Percentiles rank a stretch among this genome's conserved stretches.
These are phyloP conservation scores for Colletotrichum sp. DNA, from an alignment of 2,329 filamentous ascomycete species.

Conservation along the genomic window DNA sequence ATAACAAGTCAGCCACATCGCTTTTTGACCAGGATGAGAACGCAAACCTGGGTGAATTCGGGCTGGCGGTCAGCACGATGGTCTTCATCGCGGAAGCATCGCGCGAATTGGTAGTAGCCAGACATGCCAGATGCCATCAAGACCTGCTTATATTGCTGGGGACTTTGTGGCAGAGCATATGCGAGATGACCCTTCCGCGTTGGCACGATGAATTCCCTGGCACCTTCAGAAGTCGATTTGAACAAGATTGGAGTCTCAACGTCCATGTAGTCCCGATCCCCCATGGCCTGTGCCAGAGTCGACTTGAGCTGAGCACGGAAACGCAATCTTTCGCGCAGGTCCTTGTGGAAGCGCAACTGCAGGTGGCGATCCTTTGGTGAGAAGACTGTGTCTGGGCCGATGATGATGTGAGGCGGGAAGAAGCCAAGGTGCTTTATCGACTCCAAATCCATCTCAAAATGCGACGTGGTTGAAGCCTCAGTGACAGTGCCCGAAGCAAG, in stretches of 20 bases:
- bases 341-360: slow-evolving; percentile 77
- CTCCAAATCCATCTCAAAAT: slow-evolving; percentile 65
- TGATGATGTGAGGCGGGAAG: slow-evolving; percentile 77
- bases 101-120: slow-evolving; percentile 90
- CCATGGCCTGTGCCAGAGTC: slow-evolving; percentile 58
- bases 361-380: slow-evolving; percentile 78
- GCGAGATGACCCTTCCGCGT: slow-evolving; percentile 68
- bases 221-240: slow-evolving; percentile 96
- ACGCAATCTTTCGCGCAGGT: slow-evolving; percentile 70
- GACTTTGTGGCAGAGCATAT: slow-evolving; percentile 94
- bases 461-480: neutral
- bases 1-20: neutral
- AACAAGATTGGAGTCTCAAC: slow-evolving; percentile 94
- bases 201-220: slow-evolving; percentile 92
- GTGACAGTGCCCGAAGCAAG: slow-evolving; percentile 43
- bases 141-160: slow-evolving; percentile 98
- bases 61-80: slow-evolving; percentile 90
- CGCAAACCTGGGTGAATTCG: slow-evolving; percentile 86
- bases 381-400: slow-evolving; percentile 77
- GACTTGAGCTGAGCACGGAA: slow-evolving; percentile 69
- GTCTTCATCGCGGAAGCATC: slow-evolving; percentile 95
- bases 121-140: slow-evolving; percentile 89
- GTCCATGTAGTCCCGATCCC: slow-evolving; percentile 69
- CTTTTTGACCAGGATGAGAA: neutral
- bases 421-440: slow-evolving; percentile 72